Base-by-base conservation (phyloP, 352 stramenopile species). In the Phytophthora sp. region DNA sequence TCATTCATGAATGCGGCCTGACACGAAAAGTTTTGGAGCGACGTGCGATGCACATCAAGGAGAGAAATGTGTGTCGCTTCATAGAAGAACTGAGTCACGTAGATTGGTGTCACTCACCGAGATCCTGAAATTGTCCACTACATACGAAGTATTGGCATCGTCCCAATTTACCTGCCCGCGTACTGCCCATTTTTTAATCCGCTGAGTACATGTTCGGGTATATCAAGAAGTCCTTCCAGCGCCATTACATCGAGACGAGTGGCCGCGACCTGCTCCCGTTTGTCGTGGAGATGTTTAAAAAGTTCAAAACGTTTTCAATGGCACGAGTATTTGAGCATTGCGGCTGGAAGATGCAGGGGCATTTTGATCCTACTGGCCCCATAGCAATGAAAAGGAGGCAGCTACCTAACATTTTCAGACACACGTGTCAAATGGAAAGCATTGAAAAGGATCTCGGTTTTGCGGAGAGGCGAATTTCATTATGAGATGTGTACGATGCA, bases 61-160 rank as follows among this genome's bases (percentile, higher is more conserved):
- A n/a, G n/a, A n/a, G n/a, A n/a, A n/a, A n/a, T n/a, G n/a, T n/a
- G n/a, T n/a, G n/a, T n/a, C n/a, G n/a, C n/a, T n/a, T n/a, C n/a
- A n/a, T n/a, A n/a, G n/a, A n/a, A n/a, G n/a, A n/a, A n/a, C n/a
- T n/a, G n/a, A n/a, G n/a, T n/a, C n/a, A n/a, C n/a, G n/a, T n/a
- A n/a, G n/a, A n/a, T n/a, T n/a, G n/a, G n/a, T n/a, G n/a, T n/a
- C n/a, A n/a, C n/a, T n/a, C 39, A 47, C 20, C 7, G 39, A 1
- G 13, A 47, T 47, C 39, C 39, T 30, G 39, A 47, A 26, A 47
- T 29, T n/a, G 20, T 47, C 16, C 20, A 47, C n/a, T 47, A 29
- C 18, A 2, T 47, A 4, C 27, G 39, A 47, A 47, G 39, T 47
- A 26, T 47, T 47, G 39, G 39, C n/a, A n/a, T 47, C 9, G 18